phyloP scores from a whole-genome alignment of 441 rosid species.

The Metrosideros polymorpha region DNA sequence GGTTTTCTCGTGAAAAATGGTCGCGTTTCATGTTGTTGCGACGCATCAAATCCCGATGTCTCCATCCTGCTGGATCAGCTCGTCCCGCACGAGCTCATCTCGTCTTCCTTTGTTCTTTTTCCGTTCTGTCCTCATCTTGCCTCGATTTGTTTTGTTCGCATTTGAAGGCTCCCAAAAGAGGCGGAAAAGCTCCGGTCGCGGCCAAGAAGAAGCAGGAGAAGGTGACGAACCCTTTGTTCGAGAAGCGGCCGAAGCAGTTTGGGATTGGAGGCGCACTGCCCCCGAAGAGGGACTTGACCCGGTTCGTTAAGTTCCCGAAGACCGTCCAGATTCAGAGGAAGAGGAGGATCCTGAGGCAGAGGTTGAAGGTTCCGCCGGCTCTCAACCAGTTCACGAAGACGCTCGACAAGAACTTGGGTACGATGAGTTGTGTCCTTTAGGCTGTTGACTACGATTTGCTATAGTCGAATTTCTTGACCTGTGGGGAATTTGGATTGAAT shows the following conservation, averaged over 20 bases:
- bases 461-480: neutral
- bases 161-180: neutral
- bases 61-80: neutral
- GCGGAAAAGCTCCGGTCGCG: neutral
- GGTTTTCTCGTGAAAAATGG: neutral
- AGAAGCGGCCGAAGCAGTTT: neutral
- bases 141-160: neutral
- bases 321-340: slow-evolving; percentile 1
- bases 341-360: slow-evolving; percentile 4
- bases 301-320: slow-evolving; percentile 2
- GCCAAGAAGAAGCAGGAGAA: neutral
- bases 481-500: neutral
- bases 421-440: neutral
- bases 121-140: neutral
- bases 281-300: slow-evolving; percentile 1
- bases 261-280: slow-evolving; percentile 4
- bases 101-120: neutral
- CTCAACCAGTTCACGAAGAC: neutral
- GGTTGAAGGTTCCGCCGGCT: slow-evolving; percentile 1
- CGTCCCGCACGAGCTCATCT: neutral
- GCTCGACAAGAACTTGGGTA: neutral
- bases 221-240: neutral
- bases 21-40: neutral
- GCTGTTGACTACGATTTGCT: neutral
- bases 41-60: neutral